Conservation (phyloP, 352 stramenopile genomes). For the Phytophthora foliorum region DNA sequence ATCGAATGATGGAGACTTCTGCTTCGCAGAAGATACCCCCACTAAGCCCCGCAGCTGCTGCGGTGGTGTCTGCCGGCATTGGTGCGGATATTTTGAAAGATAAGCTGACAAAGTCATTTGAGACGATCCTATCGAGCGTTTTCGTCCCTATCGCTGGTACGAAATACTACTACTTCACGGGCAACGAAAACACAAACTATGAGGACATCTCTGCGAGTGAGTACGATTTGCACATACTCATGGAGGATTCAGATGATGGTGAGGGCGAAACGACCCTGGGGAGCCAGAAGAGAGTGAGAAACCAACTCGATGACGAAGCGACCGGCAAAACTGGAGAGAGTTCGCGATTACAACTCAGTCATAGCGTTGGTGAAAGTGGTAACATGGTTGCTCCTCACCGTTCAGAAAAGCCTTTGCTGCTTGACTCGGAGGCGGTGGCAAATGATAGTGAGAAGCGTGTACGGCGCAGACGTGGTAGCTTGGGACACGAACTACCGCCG, state of each 20-base stretch:
- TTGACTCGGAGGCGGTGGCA: conserved; percentile 5
- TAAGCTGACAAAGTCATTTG: conserved; percentile 77
- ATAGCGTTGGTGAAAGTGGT: conserved; percentile 14
- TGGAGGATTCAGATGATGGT: conserved; percentile 66
- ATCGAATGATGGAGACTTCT: conserved; percentile 79
- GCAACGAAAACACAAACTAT: conserved; percentile 63
- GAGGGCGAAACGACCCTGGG: conserved; percentile 31
- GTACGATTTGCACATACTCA: conserved; percentile 69
- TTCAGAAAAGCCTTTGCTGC: not conserved
- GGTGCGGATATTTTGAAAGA: conserved; percentile 63
- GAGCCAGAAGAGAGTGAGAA: conserved; percentile 21
- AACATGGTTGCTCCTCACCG: not conserved
- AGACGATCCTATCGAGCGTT: conserved; percentile 64
- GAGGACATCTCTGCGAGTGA: conserved; percentile 70
- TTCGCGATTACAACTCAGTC: not conserved
- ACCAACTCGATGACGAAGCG: not conserved
- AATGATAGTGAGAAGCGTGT: conserved; percentile 24
- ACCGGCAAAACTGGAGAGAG: conserved; percentile 14
- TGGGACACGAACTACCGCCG: conserved; percentile 34
- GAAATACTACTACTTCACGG: conserved; percentile 89
- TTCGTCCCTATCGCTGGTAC: conserved; percentile 78
- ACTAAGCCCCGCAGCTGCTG: conserved; percentile 42
- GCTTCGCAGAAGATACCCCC: conserved; percentile 36
- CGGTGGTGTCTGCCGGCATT: conserved; percentile 54
- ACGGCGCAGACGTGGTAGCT: conserved; percentile 26